Conservation (phyloP, 2,329 filamentous ascomycete species). For the Calonectria pseudoreteaudii region DNA sequence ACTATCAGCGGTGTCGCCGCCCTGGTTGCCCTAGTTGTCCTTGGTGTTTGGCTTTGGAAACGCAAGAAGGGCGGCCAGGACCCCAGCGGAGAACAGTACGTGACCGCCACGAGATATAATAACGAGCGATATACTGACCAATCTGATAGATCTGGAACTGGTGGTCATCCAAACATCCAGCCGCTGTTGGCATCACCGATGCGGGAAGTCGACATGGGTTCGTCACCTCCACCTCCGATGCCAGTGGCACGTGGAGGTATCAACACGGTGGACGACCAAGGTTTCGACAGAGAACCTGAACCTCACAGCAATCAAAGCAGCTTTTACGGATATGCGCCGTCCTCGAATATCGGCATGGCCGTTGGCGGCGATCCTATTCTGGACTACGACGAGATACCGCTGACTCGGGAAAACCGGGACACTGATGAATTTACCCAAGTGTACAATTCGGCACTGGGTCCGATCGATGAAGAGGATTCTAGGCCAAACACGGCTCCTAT, state of each 20-base stretch:
- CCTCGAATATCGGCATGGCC: conserved; percentile 28
- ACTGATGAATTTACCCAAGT: conserved; percentile 60
- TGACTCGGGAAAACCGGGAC: conserved; percentile 48
- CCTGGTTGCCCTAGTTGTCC: conserved; percentile 54
- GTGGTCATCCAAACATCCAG: conserved; percentile 40
- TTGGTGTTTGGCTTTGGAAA: conserved; percentile 58
- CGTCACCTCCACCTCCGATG: conserved; percentile 27
- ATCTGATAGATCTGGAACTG: conserved; percentile 43
- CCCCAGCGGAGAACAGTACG: conserved; percentile 52
- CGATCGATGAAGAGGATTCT: conserved; percentile 47
- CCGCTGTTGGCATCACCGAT: conserved; percentile 42
- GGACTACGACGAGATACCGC: conserved; percentile 53
- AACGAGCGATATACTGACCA: conserved; percentile 31
- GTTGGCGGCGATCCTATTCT: conserved; percentile 38
- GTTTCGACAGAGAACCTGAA: conserved; percentile 30
- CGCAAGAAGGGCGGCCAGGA: conserved; percentile 57
- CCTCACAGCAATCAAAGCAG: conserved; percentile 30
- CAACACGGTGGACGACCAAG: conserved; percentile 28
- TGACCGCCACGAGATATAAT: conserved; percentile 22
- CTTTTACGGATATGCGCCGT: conserved; percentile 30
- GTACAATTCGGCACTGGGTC: conserved; percentile 55
- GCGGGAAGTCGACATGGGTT: conserved; percentile 40
- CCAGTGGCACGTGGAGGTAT: conserved; percentile 35
- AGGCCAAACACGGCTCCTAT: conserved; percentile 34
- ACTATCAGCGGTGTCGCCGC: conserved; percentile 64